Evolutionary conservation across 352 stramenopile species (phyloP).

Genomic region (Globisporangium lucens): DNA sequence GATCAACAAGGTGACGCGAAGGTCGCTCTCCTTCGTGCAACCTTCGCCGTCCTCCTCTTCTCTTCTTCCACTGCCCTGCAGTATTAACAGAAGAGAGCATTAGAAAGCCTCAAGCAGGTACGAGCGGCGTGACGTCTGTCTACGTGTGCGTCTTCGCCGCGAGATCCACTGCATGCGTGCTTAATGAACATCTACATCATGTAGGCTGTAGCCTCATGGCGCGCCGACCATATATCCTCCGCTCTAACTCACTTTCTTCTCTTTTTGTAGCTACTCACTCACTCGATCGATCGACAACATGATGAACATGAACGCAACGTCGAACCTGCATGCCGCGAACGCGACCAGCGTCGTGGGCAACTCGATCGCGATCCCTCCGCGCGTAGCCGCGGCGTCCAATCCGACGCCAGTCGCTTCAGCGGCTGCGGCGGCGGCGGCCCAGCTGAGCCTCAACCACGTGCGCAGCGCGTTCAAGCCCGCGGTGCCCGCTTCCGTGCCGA

Average conservation of each 20-base stretch:
- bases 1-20: neutral
- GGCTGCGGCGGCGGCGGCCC: slow-evolving; percentile 28
- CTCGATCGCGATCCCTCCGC: slow-evolving; percentile 66
- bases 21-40: neutral
- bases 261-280: neutral
- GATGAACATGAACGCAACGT: slow-evolving; percentile 43
- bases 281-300: neutral
- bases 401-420: slow-evolving; percentile 28
- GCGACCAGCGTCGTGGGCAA: slow-evolving; percentile 78
- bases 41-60: neutral
- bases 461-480: slow-evolving; percentile 70
- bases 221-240: too few relatives aligned
- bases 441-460: slow-evolving; percentile 65
- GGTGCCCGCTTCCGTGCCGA: slow-evolving; percentile 30
- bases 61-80: neutral
- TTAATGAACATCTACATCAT: neutral
- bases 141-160: neutral
- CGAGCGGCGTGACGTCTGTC: neutral
- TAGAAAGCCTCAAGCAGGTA: neutral
- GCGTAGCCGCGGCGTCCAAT: slow-evolving; percentile 22
- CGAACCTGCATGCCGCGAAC: slow-evolving; percentile 80
- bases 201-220: too few relatives aligned
- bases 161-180: too few relatives aligned
- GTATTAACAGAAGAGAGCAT: neutral
- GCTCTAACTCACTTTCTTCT: neutral